Conservation (phyloP, 306 rosid genomes). For the Fragaria iinumae region DNA sequence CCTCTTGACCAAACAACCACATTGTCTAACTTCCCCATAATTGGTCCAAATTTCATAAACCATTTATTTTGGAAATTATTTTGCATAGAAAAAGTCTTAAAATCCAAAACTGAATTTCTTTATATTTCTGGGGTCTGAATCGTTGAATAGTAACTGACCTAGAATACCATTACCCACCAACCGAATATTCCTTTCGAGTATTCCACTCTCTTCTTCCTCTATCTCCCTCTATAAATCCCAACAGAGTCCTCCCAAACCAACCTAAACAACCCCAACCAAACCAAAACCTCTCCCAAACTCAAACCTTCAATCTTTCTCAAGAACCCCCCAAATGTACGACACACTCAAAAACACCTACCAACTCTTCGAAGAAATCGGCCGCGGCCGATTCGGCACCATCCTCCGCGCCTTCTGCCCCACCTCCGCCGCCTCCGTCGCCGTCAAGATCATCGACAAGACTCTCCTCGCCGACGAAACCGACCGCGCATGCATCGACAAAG, state of each 20-base stretch:
- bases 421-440: conserved; percentile 43
- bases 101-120: neutral
- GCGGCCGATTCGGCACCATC: conserved; percentile 70
- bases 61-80: no score
- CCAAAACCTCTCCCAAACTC: neutral
- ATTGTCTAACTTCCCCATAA: neutral
- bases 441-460: conserved; percentile 60
- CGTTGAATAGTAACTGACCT: conserved; percentile 10
- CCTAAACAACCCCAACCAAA: neutral
- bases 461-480: conserved; percentile 54
- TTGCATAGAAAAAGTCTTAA: no score
- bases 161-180: neutral
- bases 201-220: neutral
- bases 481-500: conserved; percentile 61
- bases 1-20: neutral
- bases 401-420: conserved; percentile 46
- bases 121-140: neutral
- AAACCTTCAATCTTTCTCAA: neutral
- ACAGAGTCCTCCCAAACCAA: neutral
- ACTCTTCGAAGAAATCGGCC: conserved; percentile 65
- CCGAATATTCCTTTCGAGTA: conserved; percentile 34
- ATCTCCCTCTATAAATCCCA: conserved; percentile 10
- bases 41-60: neutral
- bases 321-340: conserved; percentile 41
- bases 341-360: conserved; percentile 47